Evolutionary conservation across 768 basidiomycete species (phyloP), one percentile per base, ranked within the genome.

Genomic region (Scleroderma citrinum): DNA sequence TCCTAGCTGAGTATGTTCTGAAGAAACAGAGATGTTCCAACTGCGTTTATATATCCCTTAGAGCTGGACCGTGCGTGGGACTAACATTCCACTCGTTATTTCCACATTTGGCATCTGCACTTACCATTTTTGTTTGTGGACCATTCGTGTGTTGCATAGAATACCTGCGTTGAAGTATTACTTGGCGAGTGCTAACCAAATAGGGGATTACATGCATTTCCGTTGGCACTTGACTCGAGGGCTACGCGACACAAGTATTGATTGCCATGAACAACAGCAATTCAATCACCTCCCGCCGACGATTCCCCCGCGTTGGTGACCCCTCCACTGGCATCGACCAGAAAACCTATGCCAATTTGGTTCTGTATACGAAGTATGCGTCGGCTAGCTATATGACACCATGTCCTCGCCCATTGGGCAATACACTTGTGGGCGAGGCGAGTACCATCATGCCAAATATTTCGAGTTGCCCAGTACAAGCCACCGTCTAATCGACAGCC

Each of bases 1-100:
- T 82, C 81, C 81, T 83, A 79, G 76, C 78, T 79, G 81, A 82
- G 81, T 83, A 82, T 82, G 80, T 81, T 82, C 81, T 83, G 56
- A 71, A 61, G 78, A 71, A 64, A 60, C 57, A 57, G n/a, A n/a
- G n/a, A 42, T 12, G 0, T 17, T 39, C n/a, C 26, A 30, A 1
- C 26, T 1, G 41, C 30, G 57, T 41, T 54, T 76, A 65, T 76
- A 70, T 71, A 69, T 3, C 1, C 51, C 58, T 51, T 37, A 2
- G 6, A 0, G 14, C 3, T 71, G 75, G 76, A 57, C 65, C 66
- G 66, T 68, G 66, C 64, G 56, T n/a, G n/a, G n/a, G n/a, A n/a
- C n/a, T n/a, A n/a, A n/a, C n/a, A n/a, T n/a, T n/a, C n/a, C n/a
- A n/a, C n/a, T n/a, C n/a, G n/a, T n/a, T n/a, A n/a, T n/a, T n/a